Conservation (phyloP, 192 early-diverging fungal species). For the Allomyces arbusculus region DNA sequence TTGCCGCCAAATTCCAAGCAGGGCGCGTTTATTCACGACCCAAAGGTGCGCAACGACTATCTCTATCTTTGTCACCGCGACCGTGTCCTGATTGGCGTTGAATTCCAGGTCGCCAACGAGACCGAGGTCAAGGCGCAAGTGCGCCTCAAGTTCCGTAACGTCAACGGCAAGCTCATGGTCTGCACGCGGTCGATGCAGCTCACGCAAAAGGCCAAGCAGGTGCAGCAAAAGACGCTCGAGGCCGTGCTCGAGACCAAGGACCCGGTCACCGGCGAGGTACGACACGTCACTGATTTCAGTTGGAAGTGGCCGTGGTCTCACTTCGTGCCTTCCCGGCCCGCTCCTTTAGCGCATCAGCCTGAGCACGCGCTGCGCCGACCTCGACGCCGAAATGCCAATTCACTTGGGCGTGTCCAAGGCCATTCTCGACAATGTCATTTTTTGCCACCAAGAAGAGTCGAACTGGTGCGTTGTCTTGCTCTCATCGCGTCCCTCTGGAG, state of each 20-base stretch:
- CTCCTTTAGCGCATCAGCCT: constrained; percentile 30
- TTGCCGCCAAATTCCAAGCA: constrained; percentile 68
- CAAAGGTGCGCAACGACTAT: constrained; percentile 31
- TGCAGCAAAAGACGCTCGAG: constrained; percentile 61
- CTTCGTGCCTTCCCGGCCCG: too few species aligned
- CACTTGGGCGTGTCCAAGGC: constrained; percentile 79
- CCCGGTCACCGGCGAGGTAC: constrained; percentile 27
- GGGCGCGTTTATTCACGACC: constrained; percentile 88
- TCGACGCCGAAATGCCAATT: constrained; percentile 63
- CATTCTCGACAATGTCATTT: constrained; percentile 93
- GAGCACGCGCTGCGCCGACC: constrained; percentile 59
- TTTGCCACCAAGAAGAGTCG: constrained; percentile 96
- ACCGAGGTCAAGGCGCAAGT: constrained; percentile 80
- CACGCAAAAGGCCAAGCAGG: constrained; percentile 37
- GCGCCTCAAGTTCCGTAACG: constrained; percentile 62
- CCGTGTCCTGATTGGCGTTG: background rate
- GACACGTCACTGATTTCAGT: too few species aligned
- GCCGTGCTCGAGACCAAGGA: constrained; percentile 36
- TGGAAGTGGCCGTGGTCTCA: too few species aligned
- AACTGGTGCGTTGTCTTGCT: constrained; percentile 37
- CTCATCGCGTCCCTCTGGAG: too few species aligned
- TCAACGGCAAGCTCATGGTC: constrained; percentile 47
- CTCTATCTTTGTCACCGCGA: background rate
- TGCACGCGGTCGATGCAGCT: constrained; percentile 55
- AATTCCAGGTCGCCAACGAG: constrained; percentile 36